These are phyloP conservation scores for Phaseolus lunatus DNA, from an alignment of 306 rosid species.

Conservation along the genomic window DNA sequence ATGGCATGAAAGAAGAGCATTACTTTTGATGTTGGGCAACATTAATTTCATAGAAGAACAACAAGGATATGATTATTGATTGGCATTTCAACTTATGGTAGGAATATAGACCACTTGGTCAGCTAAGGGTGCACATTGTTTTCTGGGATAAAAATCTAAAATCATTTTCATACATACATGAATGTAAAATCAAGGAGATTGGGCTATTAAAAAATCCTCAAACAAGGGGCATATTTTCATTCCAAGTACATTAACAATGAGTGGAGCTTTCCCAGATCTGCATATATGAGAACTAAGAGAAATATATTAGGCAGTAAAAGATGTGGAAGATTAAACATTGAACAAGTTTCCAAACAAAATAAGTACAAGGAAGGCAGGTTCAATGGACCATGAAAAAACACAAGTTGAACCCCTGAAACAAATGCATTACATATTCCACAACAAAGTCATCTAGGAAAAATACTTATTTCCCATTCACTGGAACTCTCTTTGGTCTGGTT, in stretches of 20 bases:
- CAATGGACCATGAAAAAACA: background rate
- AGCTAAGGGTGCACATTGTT: background rate
- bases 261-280: background rate
- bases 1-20: background rate
- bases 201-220: background rate
- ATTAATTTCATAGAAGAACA: slow-evolving; percentile 1
- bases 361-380: background rate
- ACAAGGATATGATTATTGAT: background rate
- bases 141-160: background rate
- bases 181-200: slow-evolving; percentile 8
- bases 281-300: background rate
- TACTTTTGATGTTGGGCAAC: slow-evolving; percentile 5
- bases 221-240: slow-evolving; percentile 13
- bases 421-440: background rate
- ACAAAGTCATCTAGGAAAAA: background rate
- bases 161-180: background rate
- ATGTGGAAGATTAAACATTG: background rate
- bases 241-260: background rate
- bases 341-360: background rate
- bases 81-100: background rate
- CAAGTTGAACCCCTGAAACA: slow-evolving; percentile 7
- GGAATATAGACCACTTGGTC: background rate
- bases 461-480: background rate
- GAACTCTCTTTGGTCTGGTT: background rate
- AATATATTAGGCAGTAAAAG: background rate